Evolutionary conservation across 306 rosid genomes (phyloP).

Genomic region (Quercus glauca): DNA sequence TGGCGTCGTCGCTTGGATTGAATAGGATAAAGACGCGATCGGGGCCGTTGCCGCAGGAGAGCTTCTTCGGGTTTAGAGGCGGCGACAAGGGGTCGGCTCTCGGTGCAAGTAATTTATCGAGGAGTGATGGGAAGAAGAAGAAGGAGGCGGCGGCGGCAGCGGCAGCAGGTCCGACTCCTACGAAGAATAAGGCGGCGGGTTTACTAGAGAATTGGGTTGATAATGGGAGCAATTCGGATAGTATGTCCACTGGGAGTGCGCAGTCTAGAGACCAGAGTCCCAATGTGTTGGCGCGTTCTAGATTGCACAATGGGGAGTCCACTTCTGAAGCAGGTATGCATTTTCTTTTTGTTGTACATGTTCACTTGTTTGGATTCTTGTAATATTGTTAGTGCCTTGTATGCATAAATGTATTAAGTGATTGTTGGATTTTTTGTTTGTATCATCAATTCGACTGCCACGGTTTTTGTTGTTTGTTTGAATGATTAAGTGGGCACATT

Average conservation of each 20-base stretch:
- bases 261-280: constrained; percentile 70
- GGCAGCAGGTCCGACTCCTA: constrained; percentile 20
- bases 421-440: neutral
- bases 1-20: constrained; percentile 85
- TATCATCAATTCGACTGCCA: neutral
- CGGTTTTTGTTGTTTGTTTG: neutral
- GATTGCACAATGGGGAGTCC: constrained; percentile 66
- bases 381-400: too few relatives aligned
- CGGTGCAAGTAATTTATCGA: constrained; percentile 73
- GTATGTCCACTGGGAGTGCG: constrained; percentile 50
- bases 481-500: too few relatives aligned
- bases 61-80: constrained; percentile 76
- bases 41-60: constrained; percentile 98
- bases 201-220: constrained; percentile 52
- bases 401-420: too few relatives aligned
- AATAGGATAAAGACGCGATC: constrained; percentile 95
- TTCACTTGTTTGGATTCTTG: neutral
- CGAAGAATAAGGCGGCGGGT: constrained; percentile 33
- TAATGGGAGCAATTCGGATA: constrained; percentile 55
- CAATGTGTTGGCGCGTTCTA: constrained; percentile 48
- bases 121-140: constrained; percentile 48
- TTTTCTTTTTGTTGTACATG: neutral
- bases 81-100: constrained; percentile 54
- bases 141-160: constrained; percentile 29
- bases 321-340: constrained; percentile 62